Evolutionary conservation across 225 moss, liverwort and hornwort genomes (phyloP).

Genomic region (Pseudoscleropodium purum): DNA sequence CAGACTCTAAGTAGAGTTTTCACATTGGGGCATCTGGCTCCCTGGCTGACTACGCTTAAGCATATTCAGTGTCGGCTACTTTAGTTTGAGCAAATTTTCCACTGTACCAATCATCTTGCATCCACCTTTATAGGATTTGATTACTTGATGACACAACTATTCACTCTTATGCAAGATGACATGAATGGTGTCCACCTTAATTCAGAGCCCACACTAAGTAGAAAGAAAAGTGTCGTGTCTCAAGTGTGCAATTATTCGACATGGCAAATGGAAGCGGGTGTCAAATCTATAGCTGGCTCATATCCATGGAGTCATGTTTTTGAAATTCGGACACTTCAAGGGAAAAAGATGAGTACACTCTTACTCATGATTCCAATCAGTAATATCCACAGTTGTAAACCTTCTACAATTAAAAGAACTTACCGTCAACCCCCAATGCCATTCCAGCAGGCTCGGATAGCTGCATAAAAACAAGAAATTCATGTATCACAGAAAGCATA

Average conservation of each 20-base stretch:
- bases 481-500: not conserved
- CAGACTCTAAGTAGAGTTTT: not conserved
- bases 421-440: conserved; percentile 72
- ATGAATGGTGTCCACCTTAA: not conserved
- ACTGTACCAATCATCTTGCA: not conserved
- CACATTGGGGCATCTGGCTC: not conserved
- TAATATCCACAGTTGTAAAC: not conserved
- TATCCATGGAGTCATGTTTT: not conserved
- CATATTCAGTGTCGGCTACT: not conserved
- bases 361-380: not conserved
- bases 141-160: not conserved
- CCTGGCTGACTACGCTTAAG: no score
- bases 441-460: conserved; percentile 95
- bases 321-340: not conserved
- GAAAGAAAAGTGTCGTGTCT: not conserved
- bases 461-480: conserved; percentile 23
- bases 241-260: not conserved
- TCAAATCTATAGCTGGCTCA: not conserved
- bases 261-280: not conserved
- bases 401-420: not conserved
- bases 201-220: not conserved
- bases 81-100: not conserved
- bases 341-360: not conserved
- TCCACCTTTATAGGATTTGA: not conserved
- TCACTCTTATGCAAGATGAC: not conserved